These are phyloP conservation scores for Saccharomycopsis malanga DNA, from an alignment of 805 yeast species.

Conservation along the genomic window DNA sequence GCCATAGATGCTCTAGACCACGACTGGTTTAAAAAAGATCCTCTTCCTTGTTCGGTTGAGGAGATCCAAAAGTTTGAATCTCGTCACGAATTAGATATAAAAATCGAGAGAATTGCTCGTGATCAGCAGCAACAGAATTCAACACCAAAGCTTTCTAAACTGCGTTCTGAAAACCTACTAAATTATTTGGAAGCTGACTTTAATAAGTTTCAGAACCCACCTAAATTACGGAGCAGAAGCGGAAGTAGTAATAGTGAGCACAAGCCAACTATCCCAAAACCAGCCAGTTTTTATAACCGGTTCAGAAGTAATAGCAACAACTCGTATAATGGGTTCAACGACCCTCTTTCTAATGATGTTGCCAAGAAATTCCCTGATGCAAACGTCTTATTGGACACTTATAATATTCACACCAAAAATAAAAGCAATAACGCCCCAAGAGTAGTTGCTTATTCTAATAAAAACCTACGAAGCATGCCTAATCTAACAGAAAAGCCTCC, in stretches of 20 bases:
- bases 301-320: constrained; percentile 6
- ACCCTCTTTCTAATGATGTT: not conserved
- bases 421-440: too few species aligned
- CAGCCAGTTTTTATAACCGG: too few species aligned
- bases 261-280: not conserved
- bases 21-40: constrained; percentile 58
- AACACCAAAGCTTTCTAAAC: constrained; percentile 1
- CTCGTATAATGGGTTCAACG: not conserved
- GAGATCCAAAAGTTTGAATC: constrained; percentile 72
- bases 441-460: too few species aligned
- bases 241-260: constrained; percentile 4
- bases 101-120: constrained; percentile 30
- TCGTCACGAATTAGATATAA: constrained; percentile 81
- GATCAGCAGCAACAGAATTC: constrained; percentile 11
- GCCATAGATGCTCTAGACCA: constrained; percentile 74
- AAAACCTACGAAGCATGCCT: too few species aligned
- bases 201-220: constrained; percentile 1
- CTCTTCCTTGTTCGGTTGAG: constrained; percentile 49
- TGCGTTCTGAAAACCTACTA: constrained; percentile 5
- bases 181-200: constrained; percentile 9
- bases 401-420: too few species aligned
- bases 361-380: too few species aligned
- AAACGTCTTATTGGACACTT: too few species aligned
- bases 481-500: too few species aligned
- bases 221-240: constrained; percentile 9